These are phyloP conservation scores for Pezicula radicicola DNA, from an alignment of 2,329 filamentous ascomycete genomes.

Conservation along the genomic window DNA sequence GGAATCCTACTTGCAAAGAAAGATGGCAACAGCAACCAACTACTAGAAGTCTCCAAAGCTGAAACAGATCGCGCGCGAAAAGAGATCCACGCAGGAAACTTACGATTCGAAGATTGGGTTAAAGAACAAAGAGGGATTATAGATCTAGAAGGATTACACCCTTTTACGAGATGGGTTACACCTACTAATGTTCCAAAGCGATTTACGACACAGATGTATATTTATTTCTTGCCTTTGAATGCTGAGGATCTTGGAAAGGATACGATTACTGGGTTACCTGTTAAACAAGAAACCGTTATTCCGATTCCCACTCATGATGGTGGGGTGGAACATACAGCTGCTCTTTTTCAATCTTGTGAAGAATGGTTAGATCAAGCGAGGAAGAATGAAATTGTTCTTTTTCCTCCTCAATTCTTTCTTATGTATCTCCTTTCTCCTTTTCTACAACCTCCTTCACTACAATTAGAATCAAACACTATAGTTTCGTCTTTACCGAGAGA, in stretches of 20 bases:
- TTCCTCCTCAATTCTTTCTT: constrained; percentile 85
- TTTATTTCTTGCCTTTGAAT: constrained; percentile 75
- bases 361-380: constrained; percentile 67
- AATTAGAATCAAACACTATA: too few species aligned
- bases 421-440: constrained; percentile 56
- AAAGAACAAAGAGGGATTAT: constrained; percentile 51
- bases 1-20: constrained; percentile 68
- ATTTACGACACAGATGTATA: constrained; percentile 95
- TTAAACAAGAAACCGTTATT: constrained; percentile 26
- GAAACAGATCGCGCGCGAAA: constrained; percentile 65
- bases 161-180: constrained; percentile 92
- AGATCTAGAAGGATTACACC: constrained; percentile 67
- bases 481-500: constrained; percentile 15
- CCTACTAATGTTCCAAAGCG: constrained; percentile 68
- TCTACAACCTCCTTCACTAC: constrained; percentile 34
- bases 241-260: constrained; percentile 15
- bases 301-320: constrained; percentile 68
- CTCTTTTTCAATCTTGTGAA: constrained; percentile 68
- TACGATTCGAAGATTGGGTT: constrained; percentile 67
- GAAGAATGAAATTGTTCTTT: constrained; percentile 71
- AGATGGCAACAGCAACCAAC: constrained; percentile 42
- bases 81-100: constrained; percentile 62
- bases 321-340: constrained; percentile 64
- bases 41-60: constrained; percentile 58
- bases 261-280: neutral